Evolutionary conservation across 2,329 filamentous ascomycete species (phyloP).

Genomic region (Xylaria hypoxylon): DNA sequence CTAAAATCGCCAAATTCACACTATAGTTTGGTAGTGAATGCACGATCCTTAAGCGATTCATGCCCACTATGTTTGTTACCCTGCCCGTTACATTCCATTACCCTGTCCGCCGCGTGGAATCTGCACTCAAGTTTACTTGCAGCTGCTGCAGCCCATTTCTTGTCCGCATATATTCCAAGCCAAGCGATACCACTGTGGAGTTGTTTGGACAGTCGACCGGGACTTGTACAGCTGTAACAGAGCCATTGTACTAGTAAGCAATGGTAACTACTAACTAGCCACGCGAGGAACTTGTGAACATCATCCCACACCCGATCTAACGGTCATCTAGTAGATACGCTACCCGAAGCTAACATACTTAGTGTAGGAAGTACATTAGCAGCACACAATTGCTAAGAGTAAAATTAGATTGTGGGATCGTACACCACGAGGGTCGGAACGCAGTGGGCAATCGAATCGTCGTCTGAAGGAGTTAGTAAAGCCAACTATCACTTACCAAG

Average conservation of each 20-base stretch:
- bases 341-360: background rate
- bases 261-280: no score
- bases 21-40: constrained; percentile 7
- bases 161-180: background rate
- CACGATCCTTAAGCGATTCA: constrained; percentile 10
- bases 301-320: background rate
- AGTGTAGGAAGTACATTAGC: background rate
- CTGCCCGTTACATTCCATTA: constrained; percentile 13
- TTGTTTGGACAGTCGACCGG: background rate
- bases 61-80: constrained; percentile 14
- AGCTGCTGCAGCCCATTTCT: background rate
- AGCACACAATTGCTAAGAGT: no score
- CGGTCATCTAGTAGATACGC: background rate
- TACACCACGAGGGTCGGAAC: background rate
- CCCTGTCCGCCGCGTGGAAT: background rate
- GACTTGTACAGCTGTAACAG: no score
- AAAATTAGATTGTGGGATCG: background rate
- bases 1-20: constrained; percentile 17
- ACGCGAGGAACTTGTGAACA: background rate
- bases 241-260: no score
- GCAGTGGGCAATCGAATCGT: background rate
- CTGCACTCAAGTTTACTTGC: background rate
- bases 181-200: background rate
- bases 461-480: background rate
- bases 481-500: background rate